Evolutionary conservation across 176 grass and related monocot genomes (phyloP).

Genomic region (Bothriochloa decipiens): DNA sequence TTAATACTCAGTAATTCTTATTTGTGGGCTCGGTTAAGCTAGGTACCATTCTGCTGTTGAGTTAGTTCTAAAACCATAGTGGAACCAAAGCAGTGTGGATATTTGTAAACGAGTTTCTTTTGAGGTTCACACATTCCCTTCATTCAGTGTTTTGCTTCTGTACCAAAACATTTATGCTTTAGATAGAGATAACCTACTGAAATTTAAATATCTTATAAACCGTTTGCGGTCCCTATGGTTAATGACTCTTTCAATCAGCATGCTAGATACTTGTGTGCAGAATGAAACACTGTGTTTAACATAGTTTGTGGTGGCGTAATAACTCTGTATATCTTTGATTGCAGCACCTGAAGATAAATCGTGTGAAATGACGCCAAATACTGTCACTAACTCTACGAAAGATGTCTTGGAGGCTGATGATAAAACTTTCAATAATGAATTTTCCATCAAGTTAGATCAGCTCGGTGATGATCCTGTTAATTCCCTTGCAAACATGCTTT

Average conservation of each 20-base stretch:
- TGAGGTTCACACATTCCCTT: neutral
- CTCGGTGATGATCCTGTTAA: conserved; percentile 53
- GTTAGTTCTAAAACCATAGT: neutral
- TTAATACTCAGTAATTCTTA: neutral
- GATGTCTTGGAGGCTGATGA: conserved; percentile 25
- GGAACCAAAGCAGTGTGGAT: neutral
- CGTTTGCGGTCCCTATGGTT: neutral
- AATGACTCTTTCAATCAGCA: neutral
- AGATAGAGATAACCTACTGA: neutral
- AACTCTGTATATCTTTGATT: conserved; percentile 40
- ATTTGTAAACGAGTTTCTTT: neutral
- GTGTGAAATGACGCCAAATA: conserved; percentile 49
- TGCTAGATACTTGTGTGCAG: neutral
- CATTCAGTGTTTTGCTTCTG: neutral
- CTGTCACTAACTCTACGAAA: conserved; percentile 32
- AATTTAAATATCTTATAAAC: neutral
- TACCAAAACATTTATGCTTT: neutral
- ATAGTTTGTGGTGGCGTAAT: conserved; percentile 11
- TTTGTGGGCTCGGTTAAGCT: neutral
- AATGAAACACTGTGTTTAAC: neutral
- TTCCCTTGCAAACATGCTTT: conserved; percentile 61
- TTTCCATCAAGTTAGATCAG: conserved; percentile 54
- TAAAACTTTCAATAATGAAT: conserved; percentile 25
- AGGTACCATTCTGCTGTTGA: conserved; percentile 9
- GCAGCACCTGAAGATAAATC: conserved; percentile 65